A percentile compares a stretch with the other conserved stretches of the same genome.
These are phyloP conservation scores for Thielaviopsis euricoi DNA, from an alignment of 2,329 filamentous ascomycete species.

Conservation along the genomic window DNA sequence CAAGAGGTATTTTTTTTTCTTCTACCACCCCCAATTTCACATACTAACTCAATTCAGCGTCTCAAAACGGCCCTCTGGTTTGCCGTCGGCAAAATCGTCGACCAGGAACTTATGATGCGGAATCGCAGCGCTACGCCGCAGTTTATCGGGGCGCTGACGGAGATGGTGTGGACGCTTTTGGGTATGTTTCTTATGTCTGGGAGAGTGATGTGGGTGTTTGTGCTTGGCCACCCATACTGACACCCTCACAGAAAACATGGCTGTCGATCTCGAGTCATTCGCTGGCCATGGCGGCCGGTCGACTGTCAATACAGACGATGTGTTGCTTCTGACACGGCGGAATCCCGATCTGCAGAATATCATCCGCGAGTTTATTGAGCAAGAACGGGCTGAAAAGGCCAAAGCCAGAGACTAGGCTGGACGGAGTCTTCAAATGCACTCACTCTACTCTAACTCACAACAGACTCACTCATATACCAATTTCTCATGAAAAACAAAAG, in stretches of 20 bases:
- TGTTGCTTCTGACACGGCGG: slow-evolving; percentile 68
- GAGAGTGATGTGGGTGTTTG: no score
- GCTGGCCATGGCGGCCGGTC: slow-evolving; percentile 63
- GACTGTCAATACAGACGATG: slow-evolving; percentile 71
- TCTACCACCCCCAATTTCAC: no score
- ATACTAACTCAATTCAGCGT: slow-evolving; percentile 33
- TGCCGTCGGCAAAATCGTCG: slow-evolving; percentile 71
- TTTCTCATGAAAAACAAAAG: neutral
- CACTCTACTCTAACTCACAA: neutral
- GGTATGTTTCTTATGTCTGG: no score
- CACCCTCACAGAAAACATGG: slow-evolving; percentile 30
- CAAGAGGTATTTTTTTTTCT: slow-evolving; percentile 9
- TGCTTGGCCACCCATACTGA: no score
- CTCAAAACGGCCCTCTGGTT: slow-evolving; percentile 78
- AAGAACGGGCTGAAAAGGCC: slow-evolving; percentile 30
- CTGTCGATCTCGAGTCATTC: slow-evolving; percentile 38
- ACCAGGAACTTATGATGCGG: slow-evolving; percentile 49
- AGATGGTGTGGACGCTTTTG: slow-evolving; percentile 76
- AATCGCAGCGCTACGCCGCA: slow-evolving; percentile 78
- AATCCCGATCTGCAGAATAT: slow-evolving; percentile 74
- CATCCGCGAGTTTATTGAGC: slow-evolving; percentile 51
- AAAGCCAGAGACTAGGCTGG: slow-evolving; percentile 4
- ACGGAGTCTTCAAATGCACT: neutral
- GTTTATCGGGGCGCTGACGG: slow-evolving; percentile 73
- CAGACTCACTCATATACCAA: neutral